A percentile compares a stretch with the other conserved stretches of the same genome.
phyloP scores from a whole-genome alignment of 768 basidiomycete genomes.

The Hygrocybe coccinea region DNA sequence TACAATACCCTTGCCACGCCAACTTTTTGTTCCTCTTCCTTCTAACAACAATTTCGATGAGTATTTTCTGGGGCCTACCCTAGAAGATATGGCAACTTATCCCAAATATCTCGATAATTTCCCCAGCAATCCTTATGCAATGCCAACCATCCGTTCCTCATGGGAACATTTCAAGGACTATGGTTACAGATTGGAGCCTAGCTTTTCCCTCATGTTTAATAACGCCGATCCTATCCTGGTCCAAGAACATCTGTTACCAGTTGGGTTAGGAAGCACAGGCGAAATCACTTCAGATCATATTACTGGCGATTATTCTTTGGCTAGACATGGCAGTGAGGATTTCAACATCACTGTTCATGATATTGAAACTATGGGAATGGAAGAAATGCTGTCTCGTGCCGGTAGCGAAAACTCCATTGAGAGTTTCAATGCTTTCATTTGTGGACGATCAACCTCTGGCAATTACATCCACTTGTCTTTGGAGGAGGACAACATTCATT shows the following conservation, averaged over 20 bases:
- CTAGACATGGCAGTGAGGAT: background rate
- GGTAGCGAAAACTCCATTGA: background rate
- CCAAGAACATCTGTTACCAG: background rate
- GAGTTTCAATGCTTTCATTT: background rate
- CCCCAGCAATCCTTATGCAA: background rate
- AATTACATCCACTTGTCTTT: background rate
- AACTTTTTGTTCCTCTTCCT: background rate
- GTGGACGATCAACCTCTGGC: background rate
- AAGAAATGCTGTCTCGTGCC: background rate
- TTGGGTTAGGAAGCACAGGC: background rate
- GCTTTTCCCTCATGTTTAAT: background rate
- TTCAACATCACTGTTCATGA: background rate
- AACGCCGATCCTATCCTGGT: background rate
- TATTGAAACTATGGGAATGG: background rate
- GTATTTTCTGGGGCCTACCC: too few relatives aligned
- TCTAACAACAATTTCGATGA: background rate
- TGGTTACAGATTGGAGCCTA: background rate
- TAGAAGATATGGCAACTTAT: background rate
- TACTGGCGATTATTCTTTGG: background rate
- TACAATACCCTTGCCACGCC: slow-evolving; percentile 16
- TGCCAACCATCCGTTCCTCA: background rate
- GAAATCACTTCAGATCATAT: background rate
- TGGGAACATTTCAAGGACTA: too few relatives aligned
- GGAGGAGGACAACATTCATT: background rate
- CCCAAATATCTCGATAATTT: background rate